These are phyloP conservation scores for Suillus cothurnatus DNA, from an alignment of 768 basidiomycete genomes.

Conservation along the genomic window DNA sequence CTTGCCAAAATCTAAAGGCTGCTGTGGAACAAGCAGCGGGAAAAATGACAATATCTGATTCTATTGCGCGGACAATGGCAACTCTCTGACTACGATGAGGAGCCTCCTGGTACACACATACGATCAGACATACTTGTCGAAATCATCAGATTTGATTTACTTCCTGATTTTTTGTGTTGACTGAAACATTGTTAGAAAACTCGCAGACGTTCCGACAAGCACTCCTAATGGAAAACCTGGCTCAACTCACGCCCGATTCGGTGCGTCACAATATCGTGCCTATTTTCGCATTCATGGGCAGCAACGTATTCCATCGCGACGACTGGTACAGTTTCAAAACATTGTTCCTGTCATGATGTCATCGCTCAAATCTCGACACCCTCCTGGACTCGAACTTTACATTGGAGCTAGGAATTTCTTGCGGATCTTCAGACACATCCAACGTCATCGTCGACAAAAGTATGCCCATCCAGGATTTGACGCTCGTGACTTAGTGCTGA, in stretches of 20 bases:
- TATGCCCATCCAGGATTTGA: conserved; percentile 37
- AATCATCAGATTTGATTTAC: conserved; percentile 60
- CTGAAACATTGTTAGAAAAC: conserved; percentile 47
- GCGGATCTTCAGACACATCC: conserved; percentile 90
- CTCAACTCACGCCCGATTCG: conserved; percentile 84
- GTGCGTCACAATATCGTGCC: conserved; percentile 97
- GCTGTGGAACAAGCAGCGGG: conserved; percentile 69
- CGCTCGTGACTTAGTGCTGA: conserved; percentile 14
- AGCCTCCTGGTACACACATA: conserved; percentile 57
- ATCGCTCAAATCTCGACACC: conserved; percentile 64
- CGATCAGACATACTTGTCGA: conserved; percentile 87
- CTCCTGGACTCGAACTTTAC: conserved; percentile 59
- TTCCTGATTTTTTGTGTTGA: background rate
- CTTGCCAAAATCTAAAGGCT: conserved; percentile 84
- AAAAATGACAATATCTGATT: conserved; percentile 51
- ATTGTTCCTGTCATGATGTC: conserved; percentile 93
- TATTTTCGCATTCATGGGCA: conserved; percentile 99
- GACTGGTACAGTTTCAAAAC: conserved; percentile 93
- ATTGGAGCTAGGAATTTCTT: conserved; percentile 79
- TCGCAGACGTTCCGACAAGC: conserved; percentile 96
- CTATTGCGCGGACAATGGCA: background rate
- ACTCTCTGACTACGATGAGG: conserved; percentile 33
- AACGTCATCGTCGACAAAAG: conserved; percentile 88
- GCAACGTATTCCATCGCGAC: conserved; percentile 96
- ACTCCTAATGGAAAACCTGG: conserved; percentile 81